Evolutionary conservation across 306 rosid species (phyloP).

Genomic region (Malus fusca): DNA sequence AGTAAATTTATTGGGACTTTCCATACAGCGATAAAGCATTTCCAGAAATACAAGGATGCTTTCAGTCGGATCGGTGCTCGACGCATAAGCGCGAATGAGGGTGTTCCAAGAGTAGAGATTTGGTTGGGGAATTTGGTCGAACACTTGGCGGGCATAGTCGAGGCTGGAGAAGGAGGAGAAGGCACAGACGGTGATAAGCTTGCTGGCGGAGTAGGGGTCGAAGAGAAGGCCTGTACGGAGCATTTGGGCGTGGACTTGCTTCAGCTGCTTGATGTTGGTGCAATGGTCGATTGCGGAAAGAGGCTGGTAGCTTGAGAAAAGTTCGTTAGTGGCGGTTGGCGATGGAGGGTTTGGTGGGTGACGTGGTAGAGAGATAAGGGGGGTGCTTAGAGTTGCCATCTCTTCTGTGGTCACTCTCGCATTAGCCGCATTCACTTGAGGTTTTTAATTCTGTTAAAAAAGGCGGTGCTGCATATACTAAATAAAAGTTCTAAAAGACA

Average conservation of each 20-base stretch:
- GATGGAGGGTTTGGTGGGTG: conserved; percentile 8
- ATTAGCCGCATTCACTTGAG: background rate
- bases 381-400: conserved; percentile 26
- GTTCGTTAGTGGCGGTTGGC: conserved; percentile 19
- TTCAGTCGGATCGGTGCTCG: conserved; percentile 39
- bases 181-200: conserved; percentile 35
- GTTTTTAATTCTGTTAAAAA: too few species aligned
- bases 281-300: conserved; percentile 28
- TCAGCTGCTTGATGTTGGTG: conserved; percentile 28
- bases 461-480: too few species aligned
- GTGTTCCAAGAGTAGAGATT: conserved; percentile 64
- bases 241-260: conserved; percentile 57
- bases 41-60: conserved; percentile 29
- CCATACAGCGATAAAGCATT: conserved; percentile 33
- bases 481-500: too few species aligned
- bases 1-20: conserved; percentile 45
- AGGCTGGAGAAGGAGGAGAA: conserved; percentile 34
- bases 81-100: conserved; percentile 56
- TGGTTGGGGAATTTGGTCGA: conserved; percentile 52
- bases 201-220: conserved; percentile 42
- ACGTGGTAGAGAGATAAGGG: conserved; percentile 18
- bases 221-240: conserved; percentile 41
- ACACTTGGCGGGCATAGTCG: conserved; percentile 44
- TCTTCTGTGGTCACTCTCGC: background rate
- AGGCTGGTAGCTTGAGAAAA: conserved; percentile 9